Percentiles rank a stretch among this genome's conserved stretches.
phyloP scores from a whole-genome alignment of 73 alveolate species.

The Breviolum minutum region DNA sequence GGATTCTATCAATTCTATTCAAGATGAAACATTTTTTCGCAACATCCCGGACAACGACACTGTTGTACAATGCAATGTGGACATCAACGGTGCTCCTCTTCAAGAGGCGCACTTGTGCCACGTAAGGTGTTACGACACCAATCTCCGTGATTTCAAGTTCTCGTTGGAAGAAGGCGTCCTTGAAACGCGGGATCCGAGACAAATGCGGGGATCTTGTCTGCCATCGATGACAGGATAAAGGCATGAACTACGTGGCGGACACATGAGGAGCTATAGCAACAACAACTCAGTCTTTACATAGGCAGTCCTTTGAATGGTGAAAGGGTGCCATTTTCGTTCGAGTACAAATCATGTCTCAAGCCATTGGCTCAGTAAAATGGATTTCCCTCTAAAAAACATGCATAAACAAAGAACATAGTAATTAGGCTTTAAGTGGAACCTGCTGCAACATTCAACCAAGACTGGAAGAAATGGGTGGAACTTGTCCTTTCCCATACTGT shows the following conservation, averaged over 20 bases:
- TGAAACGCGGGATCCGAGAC: no score
- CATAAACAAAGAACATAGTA: no score
- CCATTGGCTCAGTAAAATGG: no score
- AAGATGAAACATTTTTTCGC: not conserved
- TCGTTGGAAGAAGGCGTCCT: conserved; percentile 91
- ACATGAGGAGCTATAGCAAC: not conserved
- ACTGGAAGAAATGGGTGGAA: not conserved
- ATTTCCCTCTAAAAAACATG: no score
- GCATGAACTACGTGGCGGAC: not conserved
- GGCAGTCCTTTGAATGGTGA: not conserved
- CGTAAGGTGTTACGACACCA: conserved; percentile 91
- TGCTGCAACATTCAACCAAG: not conserved
- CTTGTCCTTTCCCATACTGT: no score
- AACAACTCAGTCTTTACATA: not conserved
- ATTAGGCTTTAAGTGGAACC: no score
- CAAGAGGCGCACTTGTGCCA: conserved; percentile 69
- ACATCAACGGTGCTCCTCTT: conserved; percentile 19
- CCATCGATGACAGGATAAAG: no score
- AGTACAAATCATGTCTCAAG: no score
- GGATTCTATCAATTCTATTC: not conserved
- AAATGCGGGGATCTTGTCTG: no score
- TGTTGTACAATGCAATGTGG: not conserved
- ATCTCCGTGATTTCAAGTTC: conserved; percentile 92
- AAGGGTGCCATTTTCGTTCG: not conserved
- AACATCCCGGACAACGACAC: not conserved